Evolutionary conservation across 768 basidiomycete species (phyloP), one percentile per base, ranked within the genome.

Genomic region (Mycena floridula): DNA sequence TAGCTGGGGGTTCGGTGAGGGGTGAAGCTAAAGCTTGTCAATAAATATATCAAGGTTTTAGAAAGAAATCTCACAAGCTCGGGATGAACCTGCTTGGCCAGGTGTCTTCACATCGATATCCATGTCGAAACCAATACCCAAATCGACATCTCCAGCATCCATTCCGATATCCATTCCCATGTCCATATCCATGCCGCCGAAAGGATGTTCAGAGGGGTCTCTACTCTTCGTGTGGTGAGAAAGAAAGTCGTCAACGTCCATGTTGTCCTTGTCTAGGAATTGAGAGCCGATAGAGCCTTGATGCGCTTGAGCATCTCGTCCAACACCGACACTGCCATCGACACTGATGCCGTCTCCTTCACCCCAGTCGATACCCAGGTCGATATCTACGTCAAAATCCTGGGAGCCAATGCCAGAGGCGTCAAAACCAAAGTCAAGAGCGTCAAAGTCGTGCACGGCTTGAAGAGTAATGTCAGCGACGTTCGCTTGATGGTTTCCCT

Each of bases 381-480:
- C 88, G 23, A 85, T 57, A 30, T 81, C 82, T 43, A 61, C 55
- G 45, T 54, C 63, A 57, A 83, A 87, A 59, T 89, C 89, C 59
- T 89, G 85, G 3, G 90, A 91, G 18, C 87, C 89, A 51, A 93
- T 88, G 25, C 88, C 90, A 21, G 15, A 13, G 18, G 13, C 18
- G 51, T 85, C 86, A 0, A 78, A 77, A 32, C 81, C 77, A 25
- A 80, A 58, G 58, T 81, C 85, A 51, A 82, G 76, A 40, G 78
- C 72, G 43, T 75, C 67, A 50, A 85, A 79, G 56, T 89, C 84
- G 46, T 89, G 82, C 1, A 80, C 77, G 27, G 79, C 81, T 37
- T 82, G 78, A 28, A 95, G 85, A 1, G 91, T 95, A 55, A 95
- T 93, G 52, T 95, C 92, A 8, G 88, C 88, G 43, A 84, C 71